Evolutionary conservation across 2,329 filamentous ascomycete genomes (phyloP).

Genomic region (Ploettnerulaceae sp.): DNA sequence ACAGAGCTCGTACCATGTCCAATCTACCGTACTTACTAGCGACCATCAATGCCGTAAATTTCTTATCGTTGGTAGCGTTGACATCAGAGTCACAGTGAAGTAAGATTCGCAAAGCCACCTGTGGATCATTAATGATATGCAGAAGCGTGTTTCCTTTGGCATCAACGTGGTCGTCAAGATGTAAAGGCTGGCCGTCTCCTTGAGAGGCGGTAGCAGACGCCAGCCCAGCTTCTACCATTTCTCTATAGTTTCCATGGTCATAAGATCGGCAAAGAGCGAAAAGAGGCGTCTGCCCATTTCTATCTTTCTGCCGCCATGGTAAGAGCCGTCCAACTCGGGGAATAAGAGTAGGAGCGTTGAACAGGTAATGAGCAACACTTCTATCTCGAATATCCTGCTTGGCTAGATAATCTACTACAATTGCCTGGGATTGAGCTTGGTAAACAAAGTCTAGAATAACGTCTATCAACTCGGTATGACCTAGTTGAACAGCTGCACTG

Average conservation of each 20-base stretch:
- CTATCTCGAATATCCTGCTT: slow-evolving; percentile 79
- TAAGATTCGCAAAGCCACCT: slow-evolving; percentile 70
- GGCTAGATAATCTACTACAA: slow-evolving; percentile 63
- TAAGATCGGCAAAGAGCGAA: slow-evolving; percentile 95
- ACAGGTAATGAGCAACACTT: slow-evolving; percentile 92
- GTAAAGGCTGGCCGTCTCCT: slow-evolving; percentile 71
- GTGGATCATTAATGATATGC: slow-evolving; percentile 88
- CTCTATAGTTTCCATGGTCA: slow-evolving; percentile 79
- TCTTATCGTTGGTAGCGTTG: slow-evolving; percentile 91
- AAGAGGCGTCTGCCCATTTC: slow-evolving; percentile 94
- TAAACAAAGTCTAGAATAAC: slow-evolving; percentile 69
- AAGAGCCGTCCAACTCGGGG: slow-evolving; percentile 68
- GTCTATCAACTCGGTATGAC: slow-evolving; percentile 68
- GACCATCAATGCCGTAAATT: slow-evolving; percentile 94
- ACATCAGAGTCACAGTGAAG: slow-evolving; percentile 88
- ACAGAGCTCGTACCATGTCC: slow-evolving; percentile 85
- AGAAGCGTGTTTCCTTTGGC: slow-evolving; percentile 88
- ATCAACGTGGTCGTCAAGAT: slow-evolving; percentile 90
- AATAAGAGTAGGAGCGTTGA: slow-evolving; percentile 82
- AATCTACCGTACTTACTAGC: slow-evolving; percentile 96
- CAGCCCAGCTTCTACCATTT: slow-evolving; percentile 82
- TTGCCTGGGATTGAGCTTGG: slow-evolving; percentile 47
- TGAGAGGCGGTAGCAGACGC: slow-evolving; percentile 69
- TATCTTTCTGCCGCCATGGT: slow-evolving; percentile 87
- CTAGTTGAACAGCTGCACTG: slow-evolving; percentile 84